A percentile compares a stretch with the other conserved stretches of the same genome.
phyloP scores from a whole-genome alignment of 257 asterid genomes.

The Henckelia pumila region DNA sequence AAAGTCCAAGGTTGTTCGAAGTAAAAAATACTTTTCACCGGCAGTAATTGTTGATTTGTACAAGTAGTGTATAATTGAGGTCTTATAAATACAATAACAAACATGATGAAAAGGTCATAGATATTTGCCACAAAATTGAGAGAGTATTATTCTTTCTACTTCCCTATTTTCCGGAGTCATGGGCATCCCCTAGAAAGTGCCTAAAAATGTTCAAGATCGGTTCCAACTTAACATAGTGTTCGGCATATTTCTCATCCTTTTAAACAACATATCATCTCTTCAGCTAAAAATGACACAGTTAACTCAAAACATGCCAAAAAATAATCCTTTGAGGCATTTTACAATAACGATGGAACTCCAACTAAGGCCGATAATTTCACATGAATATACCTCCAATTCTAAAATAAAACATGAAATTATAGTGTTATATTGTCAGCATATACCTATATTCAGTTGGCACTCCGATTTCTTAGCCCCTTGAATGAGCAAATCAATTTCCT shows the following conservation, averaged over 20 bases:
- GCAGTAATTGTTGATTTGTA: too few relatives aligned
- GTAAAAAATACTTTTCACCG: too few relatives aligned
- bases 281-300: conserved; percentile 6
- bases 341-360: too few relatives aligned
- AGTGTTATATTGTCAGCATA: not conserved
- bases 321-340: too few relatives aligned
- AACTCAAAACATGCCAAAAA: conserved; percentile 8
- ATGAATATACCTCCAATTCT: not conserved
- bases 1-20: not conserved
- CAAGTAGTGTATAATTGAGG: too few relatives aligned
- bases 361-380: not conserved
- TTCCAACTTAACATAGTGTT: not conserved
- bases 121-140: not conserved
- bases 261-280: conserved; percentile 5
- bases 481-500: conserved; percentile 60
- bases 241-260: not conserved
- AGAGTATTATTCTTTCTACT: not conserved
- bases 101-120: not conserved
- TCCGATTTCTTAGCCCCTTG: conserved; percentile 44
- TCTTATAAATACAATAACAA: not conserved
- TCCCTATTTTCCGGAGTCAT: not conserved
- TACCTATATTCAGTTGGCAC: conserved; percentile 87
- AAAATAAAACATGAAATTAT: not conserved
- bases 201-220: not conserved
- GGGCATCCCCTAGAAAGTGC: not conserved